Base-by-base conservation (phyloP, 2,329 filamentous ascomycete species). In the Ophiostoma angusticollis region DNA sequence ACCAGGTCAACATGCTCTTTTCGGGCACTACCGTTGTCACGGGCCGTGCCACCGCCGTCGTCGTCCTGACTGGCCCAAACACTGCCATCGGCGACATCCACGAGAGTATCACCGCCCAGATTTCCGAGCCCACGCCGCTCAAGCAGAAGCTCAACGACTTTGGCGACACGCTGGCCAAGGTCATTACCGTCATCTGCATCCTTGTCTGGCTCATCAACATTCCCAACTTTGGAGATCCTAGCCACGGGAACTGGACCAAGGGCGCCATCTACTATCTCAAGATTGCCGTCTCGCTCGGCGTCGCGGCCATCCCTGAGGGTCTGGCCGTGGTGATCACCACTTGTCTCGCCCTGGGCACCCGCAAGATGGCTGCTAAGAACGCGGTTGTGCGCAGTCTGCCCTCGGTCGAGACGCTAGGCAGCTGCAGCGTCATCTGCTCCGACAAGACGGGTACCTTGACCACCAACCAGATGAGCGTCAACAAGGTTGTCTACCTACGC, bases 131-230 rank as follows among this genome's bases (percentile, higher is more conserved):
- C 0, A 98, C 91, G 1, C 91, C 91, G 12, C 63, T 98, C 50
- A 98, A 98, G 70, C 85, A 98, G 69, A 98, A 98, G 68, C 72
- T 98, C 46, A 95, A 98, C 59, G 86, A 96, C 54, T 98, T 98
- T 56, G 93, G 91, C 47, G 91, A 98, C 62, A 80, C 74, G 56
- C 70, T 98, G 46, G 93, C 93, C 52, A 98, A 96, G 70, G 91
- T 96, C 45, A 98, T 98, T 50, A 96, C 89, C 6, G 81, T 87
- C 45, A 98, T 98, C 54, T 98, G 93, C 61, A 68, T 96, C 48
- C 67, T 94, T 41, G 91, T 98, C 52, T 98, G 91, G 91, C 68
- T 96, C 44, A 98, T 98, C 70, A 98, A 98, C 65, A 84, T 96
- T 50, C 80, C 84, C 54, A 85, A 98, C 66, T 98, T 98, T 70